phyloP scores from a whole-genome alignment of 768 basidiomycete genomes.

The Naganishia vishniacii region DNA sequence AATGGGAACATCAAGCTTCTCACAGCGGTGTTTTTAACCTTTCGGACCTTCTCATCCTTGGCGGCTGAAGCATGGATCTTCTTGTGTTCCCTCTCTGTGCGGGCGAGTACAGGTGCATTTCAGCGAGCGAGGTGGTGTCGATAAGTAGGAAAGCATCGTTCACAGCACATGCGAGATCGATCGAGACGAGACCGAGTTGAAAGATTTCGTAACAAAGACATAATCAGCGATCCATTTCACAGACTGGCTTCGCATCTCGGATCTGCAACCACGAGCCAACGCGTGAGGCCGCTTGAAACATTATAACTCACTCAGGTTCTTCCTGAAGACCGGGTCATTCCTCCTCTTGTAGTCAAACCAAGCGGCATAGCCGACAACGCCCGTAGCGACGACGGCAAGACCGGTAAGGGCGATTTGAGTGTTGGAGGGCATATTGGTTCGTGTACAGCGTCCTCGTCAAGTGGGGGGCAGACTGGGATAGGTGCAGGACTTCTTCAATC shows the following conservation, averaged over 20 bases:
- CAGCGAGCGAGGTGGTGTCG: neutral
- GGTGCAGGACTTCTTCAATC: too few species aligned
- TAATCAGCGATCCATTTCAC: too few species aligned
- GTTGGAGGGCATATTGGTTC: slow-evolving; percentile 22
- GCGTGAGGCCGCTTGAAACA: too few species aligned
- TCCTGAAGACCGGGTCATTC: slow-evolving; percentile 80
- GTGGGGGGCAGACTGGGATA: too few species aligned
- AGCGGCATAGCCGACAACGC: slow-evolving; percentile 66
- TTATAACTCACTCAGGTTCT: slow-evolving; percentile 66
- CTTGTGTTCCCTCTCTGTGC: slow-evolving; percentile 63
- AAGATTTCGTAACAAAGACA: neutral
- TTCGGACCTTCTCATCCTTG: slow-evolving; percentile 47
- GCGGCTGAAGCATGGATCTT: slow-evolving; percentile 64
- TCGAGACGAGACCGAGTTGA: too few species aligned
- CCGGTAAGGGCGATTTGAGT: slow-evolving; percentile 20
- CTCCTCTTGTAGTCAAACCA: slow-evolving; percentile 95
- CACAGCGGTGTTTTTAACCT: slow-evolving; percentile 51
- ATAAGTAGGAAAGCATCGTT: neutral
- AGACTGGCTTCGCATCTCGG: too few species aligned
- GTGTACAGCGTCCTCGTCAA: too few species aligned
- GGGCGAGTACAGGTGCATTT: neutral
- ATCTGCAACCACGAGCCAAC: too few species aligned
- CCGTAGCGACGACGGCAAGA: slow-evolving; percentile 39
- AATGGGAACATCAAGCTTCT: neutral
- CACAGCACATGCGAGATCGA: too few species aligned